Base-by-base conservation (phyloP, 148 eudicot genomes). In the Spergularia bocconei region DNA sequence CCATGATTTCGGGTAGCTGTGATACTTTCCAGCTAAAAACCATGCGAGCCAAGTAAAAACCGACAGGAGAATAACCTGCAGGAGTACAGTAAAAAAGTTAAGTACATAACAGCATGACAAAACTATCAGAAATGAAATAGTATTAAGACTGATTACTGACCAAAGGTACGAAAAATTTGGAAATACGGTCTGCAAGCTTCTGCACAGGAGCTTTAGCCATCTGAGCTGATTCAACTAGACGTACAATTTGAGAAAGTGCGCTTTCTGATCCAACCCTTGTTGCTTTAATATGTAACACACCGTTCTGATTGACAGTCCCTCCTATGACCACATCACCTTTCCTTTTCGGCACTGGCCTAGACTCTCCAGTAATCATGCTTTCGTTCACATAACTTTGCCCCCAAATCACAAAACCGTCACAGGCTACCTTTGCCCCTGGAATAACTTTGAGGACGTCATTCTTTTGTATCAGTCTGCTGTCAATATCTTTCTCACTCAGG, bases 151-250 rank as follows among this genome's bases (percentile, higher is more conserved):
- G n/a, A 2, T 29, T 2, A 82, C 91, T 79, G 65, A 92, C 99
- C 79, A 95, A 78, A 72, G 99, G 99, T 64, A 95, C 99, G 66
- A 95, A 95, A 77, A 61, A 84, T 77, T 88, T 92, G 74, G 99
- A 95, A 72, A 95, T 91, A 41, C 87, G 93, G 69, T 95, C 97
- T 55, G 98, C 99, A 55, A 95, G 84, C 85, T 92, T 95, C 72
- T 95, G 99, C 11, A 91, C 98, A 4, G 98, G 99, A 70, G 99
- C 99, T 89, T 92, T 95, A 69, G 96, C 99, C 97, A 95, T 88
- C 83, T 95, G 98, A 11, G 99, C 99, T 52, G 99, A 92, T 85
- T 95, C 99, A 65, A 95, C 98, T 19, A 95, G 87, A 54, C 92
- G 88, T 62, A 95, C 97, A 69, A 95, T 92, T 79, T 92, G 99